phyloP scores from a whole-genome alignment of 805 yeast species.

The Wickerhamiella occidentalis region DNA sequence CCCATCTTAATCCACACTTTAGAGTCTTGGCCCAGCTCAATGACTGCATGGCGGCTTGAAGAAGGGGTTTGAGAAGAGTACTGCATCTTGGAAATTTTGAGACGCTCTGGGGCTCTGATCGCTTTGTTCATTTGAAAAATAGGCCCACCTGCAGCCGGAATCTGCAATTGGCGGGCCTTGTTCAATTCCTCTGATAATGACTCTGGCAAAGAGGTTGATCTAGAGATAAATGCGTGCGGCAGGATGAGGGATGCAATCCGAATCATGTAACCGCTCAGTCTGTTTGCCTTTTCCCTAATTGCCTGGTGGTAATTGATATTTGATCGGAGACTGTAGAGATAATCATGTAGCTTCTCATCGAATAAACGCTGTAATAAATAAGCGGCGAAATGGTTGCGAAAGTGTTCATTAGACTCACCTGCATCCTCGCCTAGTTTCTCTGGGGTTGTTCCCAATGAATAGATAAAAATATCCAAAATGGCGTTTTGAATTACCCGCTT shows the following conservation, averaged over 20 bases:
- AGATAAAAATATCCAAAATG: constrained; percentile 59
- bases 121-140: constrained; percentile 12
- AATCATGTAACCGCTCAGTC: constrained; percentile 50
- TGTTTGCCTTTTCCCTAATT: constrained; percentile 46
- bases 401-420: constrained; percentile 13
- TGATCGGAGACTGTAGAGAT: constrained; percentile 30
- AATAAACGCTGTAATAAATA: constrained; percentile 45
- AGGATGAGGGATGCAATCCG: constrained; percentile 42
- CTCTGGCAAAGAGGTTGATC: constrained; percentile 13
- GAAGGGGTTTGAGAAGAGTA: background rate
- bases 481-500: constrained; percentile 41
- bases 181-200: background rate
- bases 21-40: constrained; percentile 11
- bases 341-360: constrained; percentile 40
- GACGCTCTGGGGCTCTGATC: constrained; percentile 1
- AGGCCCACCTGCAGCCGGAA: constrained; percentile 10
- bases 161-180: background rate
- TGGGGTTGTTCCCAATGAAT: constrained; percentile 44
- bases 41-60: background rate
- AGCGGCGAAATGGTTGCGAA: constrained; percentile 53
- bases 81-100: constrained; percentile 1
- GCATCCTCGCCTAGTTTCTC: constrained; percentile 31
- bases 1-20: constrained; percentile 26
- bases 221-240: constrained; percentile 35
- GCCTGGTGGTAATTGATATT: constrained; percentile 32